Conservation (phyloP, 192 early-diverging fungal species). For the Backusella circina region DNA sequence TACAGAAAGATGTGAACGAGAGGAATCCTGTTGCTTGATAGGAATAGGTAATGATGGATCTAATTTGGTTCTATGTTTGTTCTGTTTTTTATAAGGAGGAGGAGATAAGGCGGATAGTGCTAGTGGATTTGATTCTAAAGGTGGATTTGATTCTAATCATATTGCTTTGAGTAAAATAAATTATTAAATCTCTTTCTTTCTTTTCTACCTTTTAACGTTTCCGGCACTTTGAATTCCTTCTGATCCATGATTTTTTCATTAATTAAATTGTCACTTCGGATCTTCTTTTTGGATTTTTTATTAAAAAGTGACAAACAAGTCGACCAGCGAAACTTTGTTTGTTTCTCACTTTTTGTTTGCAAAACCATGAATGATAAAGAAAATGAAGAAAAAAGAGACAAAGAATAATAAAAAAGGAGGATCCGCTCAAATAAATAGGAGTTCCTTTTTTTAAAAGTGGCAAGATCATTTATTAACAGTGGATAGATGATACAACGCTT, state of each 20-base stretch:
- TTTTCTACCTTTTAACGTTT: not conserved
- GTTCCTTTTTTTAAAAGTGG: not conserved
- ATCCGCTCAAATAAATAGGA: not conserved
- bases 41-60: not conserved
- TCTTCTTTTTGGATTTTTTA: not conserved
- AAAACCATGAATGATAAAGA: not conserved
- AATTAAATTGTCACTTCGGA: not conserved
- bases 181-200: not conserved
- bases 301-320: not conserved
- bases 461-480: too few species aligned
- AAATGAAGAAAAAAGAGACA: not conserved
- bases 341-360: not conserved
- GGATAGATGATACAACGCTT: too few species aligned
- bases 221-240: not conserved
- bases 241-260: not conserved
- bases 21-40: not conserved
- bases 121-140: not conserved
- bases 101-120: not conserved
- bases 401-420: not conserved
- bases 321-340: not conserved
- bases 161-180: not conserved
- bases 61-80: not conserved
- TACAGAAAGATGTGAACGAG: not conserved
- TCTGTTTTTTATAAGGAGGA: not conserved
- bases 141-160: not conserved